phyloP scores from a whole-genome alignment of 1,139 yeast species.

The Geotrichum carabidarum region DNA sequence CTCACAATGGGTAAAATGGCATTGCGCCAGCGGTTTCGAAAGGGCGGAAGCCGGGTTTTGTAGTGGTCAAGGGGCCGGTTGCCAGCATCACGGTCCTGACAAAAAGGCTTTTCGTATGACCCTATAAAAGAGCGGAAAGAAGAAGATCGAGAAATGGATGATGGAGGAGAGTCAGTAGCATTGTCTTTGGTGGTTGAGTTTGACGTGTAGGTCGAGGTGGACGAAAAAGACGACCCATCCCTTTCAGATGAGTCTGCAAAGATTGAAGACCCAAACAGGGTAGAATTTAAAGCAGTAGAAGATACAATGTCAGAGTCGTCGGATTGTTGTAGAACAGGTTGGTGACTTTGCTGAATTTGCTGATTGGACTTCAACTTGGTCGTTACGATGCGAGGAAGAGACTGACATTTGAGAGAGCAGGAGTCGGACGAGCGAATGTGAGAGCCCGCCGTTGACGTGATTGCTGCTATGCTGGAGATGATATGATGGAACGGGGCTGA shows the following conservation, averaged over 20 bases:
- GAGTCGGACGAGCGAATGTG: neutral
- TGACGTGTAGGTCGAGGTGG: conserved; percentile 14
- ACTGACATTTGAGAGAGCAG: neutral
- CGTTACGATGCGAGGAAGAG: conserved; percentile 3
- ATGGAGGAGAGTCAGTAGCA: conserved; percentile 1
- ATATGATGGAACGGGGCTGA: conserved; percentile 11
- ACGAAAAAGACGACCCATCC: conserved; percentile 10
- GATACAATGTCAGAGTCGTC: no score
- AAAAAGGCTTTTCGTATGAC: conserved; percentile 30
- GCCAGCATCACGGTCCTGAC: conserved; percentile 57
- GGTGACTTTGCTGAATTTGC: no score
- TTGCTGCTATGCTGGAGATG: conserved; percentile 11
- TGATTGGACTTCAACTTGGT: neutral
- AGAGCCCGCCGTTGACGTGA: neutral
- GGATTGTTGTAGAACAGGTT: no score
- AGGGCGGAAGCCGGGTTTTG: conserved; percentile 50
- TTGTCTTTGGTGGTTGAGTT: neutral
- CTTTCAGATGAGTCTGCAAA: neutral
- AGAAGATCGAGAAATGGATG: conserved; percentile 23
- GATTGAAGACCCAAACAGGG: no score
- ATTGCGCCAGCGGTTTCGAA: conserved; percentile 56
- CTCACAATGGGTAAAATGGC: conserved; percentile 55
- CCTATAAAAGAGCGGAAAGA: conserved; percentile 29
- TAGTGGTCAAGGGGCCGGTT: conserved; percentile 64
- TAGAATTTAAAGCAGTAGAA: no score